These are phyloP conservation scores for Termitomyces sp. DNA, from an alignment of 768 basidiomycete species.

Conservation along the genomic window DNA sequence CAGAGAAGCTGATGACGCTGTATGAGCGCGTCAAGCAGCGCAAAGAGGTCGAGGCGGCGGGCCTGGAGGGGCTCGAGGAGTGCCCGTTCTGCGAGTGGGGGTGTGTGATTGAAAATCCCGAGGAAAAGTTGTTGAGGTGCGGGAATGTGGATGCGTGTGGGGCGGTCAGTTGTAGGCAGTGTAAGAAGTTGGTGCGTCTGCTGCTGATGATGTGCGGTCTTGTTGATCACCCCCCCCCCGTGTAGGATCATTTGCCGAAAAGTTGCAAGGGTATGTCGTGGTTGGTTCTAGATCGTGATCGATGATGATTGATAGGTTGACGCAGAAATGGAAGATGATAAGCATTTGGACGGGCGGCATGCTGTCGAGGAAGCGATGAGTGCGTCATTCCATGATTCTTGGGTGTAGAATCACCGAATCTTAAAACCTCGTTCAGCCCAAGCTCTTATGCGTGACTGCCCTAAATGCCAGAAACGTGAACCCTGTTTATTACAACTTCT, in stretches of 20 bases:
- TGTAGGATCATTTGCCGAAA: slow-evolving; percentile 76
- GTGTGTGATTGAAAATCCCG: slow-evolving; percentile 63
- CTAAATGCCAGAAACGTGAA: slow-evolving; percentile 75
- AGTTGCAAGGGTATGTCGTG: slow-evolving; percentile 60
- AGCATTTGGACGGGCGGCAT: slow-evolving; percentile 69
- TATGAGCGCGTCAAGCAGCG: slow-evolving; percentile 73
- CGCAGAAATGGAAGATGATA: slow-evolving; percentile 72
- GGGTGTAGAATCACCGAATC: background rate
- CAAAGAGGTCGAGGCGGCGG: slow-evolving; percentile 76
- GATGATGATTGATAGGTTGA: background rate
- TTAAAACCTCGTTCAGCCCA: slow-evolving; percentile 38
- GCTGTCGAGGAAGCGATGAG: slow-evolving; percentile 93
- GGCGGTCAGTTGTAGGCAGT: slow-evolving; percentile 71
- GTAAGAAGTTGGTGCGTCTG: slow-evolving; percentile 61
- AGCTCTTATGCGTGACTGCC: slow-evolving; percentile 85
- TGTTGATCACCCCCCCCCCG: background rate
- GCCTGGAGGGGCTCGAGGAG: slow-evolving; percentile 75
- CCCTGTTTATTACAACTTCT: background rate
- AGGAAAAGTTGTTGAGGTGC: slow-evolving; percentile 58
- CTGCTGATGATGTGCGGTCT: background rate
- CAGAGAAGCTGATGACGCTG: slow-evolving; percentile 58
- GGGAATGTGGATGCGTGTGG: slow-evolving; percentile 64
- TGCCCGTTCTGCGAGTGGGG: slow-evolving; percentile 92
- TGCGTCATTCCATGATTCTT: slow-evolving; percentile 24
- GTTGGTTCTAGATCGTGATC: background rate